Conservation (phyloP, 202 grass and related monocot species). For the Schoenoplectus triqueter region DNA sequence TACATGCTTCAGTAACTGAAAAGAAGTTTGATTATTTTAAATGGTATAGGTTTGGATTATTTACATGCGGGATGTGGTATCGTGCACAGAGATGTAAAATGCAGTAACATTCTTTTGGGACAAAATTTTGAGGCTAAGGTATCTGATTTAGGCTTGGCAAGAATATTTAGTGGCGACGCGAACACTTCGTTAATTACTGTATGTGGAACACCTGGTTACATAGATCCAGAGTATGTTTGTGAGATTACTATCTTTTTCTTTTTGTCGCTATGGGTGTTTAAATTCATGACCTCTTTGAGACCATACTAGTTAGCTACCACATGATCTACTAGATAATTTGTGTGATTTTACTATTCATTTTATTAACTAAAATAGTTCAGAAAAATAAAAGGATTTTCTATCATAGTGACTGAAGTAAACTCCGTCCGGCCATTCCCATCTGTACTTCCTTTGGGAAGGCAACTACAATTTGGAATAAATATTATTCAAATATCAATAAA, state of each 20-base stretch:
- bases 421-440: too few species aligned
- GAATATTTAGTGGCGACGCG: conserved; percentile 29
- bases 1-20: conserved; percentile 1
- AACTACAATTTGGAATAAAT: too few species aligned
- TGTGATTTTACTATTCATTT: too few species aligned
- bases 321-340: too few species aligned
- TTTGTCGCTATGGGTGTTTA: too few species aligned
- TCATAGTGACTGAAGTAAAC: too few species aligned
- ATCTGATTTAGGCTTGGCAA: conserved; percentile 56
- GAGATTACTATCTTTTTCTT: not conserved
- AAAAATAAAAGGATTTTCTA: too few species aligned
- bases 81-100: conserved; percentile 60
- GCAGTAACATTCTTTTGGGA: conserved; percentile 50
- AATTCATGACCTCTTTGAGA: too few species aligned
- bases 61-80: conserved; percentile 50
- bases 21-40: not conserved
- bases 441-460: too few species aligned
- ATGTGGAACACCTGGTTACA: conserved; percentile 48
- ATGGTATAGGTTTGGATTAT: conserved; percentile 47
- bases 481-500: too few species aligned
- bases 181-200: conserved; percentile 29
- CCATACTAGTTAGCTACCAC: not conserved
- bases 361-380: too few species aligned
- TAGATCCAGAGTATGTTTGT: conserved; percentile 45
- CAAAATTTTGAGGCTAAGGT: conserved; percentile 52